Evolutionary conservation across 768 basidiomycete species (phyloP).

Genomic region (Collybia nuda): DNA sequence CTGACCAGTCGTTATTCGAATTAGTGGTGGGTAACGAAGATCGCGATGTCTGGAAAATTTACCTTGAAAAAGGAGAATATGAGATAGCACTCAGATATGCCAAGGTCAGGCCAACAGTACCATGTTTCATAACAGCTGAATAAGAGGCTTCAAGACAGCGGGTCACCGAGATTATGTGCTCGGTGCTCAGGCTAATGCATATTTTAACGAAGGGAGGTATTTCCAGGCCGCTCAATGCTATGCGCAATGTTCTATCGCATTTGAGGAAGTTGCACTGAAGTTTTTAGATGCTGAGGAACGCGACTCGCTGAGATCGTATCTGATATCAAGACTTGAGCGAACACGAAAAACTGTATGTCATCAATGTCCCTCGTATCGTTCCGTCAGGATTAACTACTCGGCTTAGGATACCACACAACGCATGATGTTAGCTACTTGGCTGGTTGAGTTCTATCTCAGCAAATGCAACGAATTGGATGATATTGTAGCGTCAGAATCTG

Average conservation of each 20-base stretch:
- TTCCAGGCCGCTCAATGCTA: slow-evolving; percentile 93
- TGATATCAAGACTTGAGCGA: slow-evolving; percentile 84
- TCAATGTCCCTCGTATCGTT: neutral
- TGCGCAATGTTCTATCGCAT: slow-evolving; percentile 82
- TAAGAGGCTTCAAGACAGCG: slow-evolving; percentile 55
- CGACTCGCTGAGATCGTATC: slow-evolving; percentile 87
- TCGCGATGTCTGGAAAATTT: slow-evolving; percentile 92
- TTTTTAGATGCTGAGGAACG: slow-evolving; percentile 89
- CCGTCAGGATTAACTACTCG: neutral
- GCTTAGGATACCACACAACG: slow-evolving; percentile 86
- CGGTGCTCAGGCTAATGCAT: slow-evolving; percentile 77
- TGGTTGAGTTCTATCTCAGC: slow-evolving; percentile 94
- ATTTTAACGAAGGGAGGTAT: slow-evolving; percentile 77
- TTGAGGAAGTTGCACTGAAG: slow-evolving; percentile 90
- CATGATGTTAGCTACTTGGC: slow-evolving; percentile 98
- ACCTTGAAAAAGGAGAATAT: slow-evolving; percentile 74
- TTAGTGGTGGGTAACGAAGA: slow-evolving; percentile 85
- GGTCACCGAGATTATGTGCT: slow-evolving; percentile 84
- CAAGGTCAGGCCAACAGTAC: slow-evolving; percentile 50
- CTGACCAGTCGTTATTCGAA: slow-evolving; percentile 87
- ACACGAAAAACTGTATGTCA: slow-evolving; percentile 74
- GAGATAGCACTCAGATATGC: slow-evolving; percentile 80
- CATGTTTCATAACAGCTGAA: neutral
- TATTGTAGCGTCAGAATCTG: slow-evolving; percentile 82
- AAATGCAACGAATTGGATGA: slow-evolving; percentile 98